A percentile compares a stretch with the other conserved stretches of the same genome.
Conservation (phyloP, 1,284 basidiomycete species). For the Ganoderma leucocontextum region DNA sequence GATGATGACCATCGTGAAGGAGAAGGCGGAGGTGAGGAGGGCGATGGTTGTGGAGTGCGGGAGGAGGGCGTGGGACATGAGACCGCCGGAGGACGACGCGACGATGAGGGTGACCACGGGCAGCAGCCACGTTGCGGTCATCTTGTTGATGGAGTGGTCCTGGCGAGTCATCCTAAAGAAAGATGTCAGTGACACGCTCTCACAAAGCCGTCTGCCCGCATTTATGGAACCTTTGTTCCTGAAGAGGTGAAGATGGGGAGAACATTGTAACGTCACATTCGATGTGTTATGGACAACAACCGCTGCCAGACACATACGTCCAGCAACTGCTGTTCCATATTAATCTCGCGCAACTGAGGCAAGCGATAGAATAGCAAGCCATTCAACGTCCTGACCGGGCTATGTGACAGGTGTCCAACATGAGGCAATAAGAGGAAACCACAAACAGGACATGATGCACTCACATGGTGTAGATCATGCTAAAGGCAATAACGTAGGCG, state of each 20-base stretch:
- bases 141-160: conserved; percentile 52
- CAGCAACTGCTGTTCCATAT: background rate
- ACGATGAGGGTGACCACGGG: conserved; percentile 72
- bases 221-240: background rate
- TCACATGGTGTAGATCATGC: conserved; percentile 63
- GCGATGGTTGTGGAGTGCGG: conserved; percentile 52
- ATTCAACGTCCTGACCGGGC: no score
- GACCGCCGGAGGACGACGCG: conserved; percentile 63
- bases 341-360: background rate
- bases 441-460: conserved; percentile 26
- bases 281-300: no score
- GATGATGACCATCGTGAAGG: conserved; percentile 60
- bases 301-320: background rate
- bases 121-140: conserved; percentile 65
- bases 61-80: conserved; percentile 55
- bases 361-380: background rate
- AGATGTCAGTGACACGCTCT: background rate
- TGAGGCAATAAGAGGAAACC: background rate
- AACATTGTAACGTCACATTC: background rate
- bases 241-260: background rate
- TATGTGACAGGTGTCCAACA: background rate
- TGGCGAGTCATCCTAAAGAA: conserved; percentile 59
- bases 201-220: background rate
- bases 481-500: conserved; percentile 59
- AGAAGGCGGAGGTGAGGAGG: conserved; percentile 57